Evolutionary conservation across 192 early-diverging fungal species (phyloP), one percentile per base, ranked within the genome.

Genomic region (Backusella tuberculispora): DNA sequence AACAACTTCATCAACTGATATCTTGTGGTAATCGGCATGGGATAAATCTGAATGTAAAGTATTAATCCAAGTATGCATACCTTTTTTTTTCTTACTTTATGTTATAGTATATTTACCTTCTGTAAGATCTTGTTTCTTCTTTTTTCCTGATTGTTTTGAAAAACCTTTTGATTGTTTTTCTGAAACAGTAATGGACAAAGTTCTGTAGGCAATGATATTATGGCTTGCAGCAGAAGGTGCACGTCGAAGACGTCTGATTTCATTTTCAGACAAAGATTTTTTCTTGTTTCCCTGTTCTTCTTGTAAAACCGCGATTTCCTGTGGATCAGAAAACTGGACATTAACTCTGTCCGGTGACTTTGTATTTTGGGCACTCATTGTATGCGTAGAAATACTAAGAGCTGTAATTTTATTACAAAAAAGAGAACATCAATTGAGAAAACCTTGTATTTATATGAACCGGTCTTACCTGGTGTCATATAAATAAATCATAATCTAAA

Each of bases 181-280:
- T 41, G 81, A 83, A 9, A 86, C 79, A 21, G 80, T 80, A 12
- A 86, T 79, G 15, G 83, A 84, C 9, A 86, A 72, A 9, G 85
- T 86, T 8, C 85, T 74, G 67, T 81, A 86, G 24, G 81, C 85
- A 72, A 86, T 84, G 24, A 82, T 81, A 3, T 69, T 63, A 42
- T 71, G 67, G 15, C 70, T 74, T 21, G 42, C 14, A n/a, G 53
- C 19, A 24, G 60, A 56, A 60, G 26, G 1, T 1, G 63, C 66
- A 4, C 69, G 73, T 45, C 41, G 66, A 64, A 64, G 63, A 38
- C 63, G 63, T 37, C 10, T 64, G 12, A 46, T 46, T 46, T 46
- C 45, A 46, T 46, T 46, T 46, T 10, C 10, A 17, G 45, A 46
- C 4, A 46, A n/a, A n/a, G n/a, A 15, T 15, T 46, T 10, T 15